Percentiles rank a stretch among this genome's conserved stretches.
Conservation (phyloP, 148 eudicot species). For the Cornus kousa region DNA sequence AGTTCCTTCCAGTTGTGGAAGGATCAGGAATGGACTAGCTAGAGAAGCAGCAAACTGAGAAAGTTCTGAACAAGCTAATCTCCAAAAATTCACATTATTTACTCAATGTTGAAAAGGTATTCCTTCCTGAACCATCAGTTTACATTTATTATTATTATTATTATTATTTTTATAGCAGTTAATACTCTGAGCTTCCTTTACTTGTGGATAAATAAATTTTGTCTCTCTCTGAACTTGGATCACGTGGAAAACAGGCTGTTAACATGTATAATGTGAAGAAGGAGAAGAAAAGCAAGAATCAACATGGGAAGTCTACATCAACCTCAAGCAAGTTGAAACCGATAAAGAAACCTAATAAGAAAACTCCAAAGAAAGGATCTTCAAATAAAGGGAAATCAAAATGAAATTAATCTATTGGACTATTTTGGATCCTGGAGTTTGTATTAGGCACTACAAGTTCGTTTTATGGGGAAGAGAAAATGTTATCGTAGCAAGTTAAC, state of each 20-base stretch:
- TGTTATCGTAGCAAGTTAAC: background rate
- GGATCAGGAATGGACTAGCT: constrained; percentile 86
- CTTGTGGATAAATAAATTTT: background rate
- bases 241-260: constrained; percentile 47
- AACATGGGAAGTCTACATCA: constrained; percentile 53
- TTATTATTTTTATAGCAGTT: background rate
- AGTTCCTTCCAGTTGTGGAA: constrained; percentile 89
- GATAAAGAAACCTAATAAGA: constrained; percentile 59
- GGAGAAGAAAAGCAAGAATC: constrained; percentile 53
- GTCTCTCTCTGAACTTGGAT: background rate
- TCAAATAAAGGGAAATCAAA: constrained; percentile 51
- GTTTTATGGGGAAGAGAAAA: background rate
- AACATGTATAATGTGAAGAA: constrained; percentile 76
- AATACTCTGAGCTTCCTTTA: background rate
- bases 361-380: constrained; percentile 46
- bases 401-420: constrained; percentile 13
- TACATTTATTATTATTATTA: background rate
- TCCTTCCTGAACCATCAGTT: background rate
- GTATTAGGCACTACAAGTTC: background rate
- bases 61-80: constrained; percentile 74
- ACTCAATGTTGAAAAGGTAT: constrained; percentile 80
- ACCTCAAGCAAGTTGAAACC: constrained; percentile 69
- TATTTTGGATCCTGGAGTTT: background rate
- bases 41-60: constrained; percentile 80
- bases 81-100: constrained; percentile 68